Evolutionary conservation across 495 filamentous ascomycete species (phyloP), one percentile per base, ranked within the genome.

Genomic region (Talaromyces trachyspermus): DNA sequence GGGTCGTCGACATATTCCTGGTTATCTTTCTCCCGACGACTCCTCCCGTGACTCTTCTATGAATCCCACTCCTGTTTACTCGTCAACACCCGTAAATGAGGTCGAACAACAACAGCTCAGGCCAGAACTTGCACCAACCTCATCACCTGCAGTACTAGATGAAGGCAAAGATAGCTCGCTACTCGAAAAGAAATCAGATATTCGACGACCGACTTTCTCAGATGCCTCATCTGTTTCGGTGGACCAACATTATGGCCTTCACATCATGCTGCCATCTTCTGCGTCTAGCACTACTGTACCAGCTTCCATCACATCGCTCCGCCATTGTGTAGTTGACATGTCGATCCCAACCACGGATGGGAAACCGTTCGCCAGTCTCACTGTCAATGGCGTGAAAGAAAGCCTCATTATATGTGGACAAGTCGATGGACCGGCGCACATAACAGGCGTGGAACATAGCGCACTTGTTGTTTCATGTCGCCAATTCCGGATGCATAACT

Each of bases 401-500:
- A 85, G 80, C 32, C 64, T 95, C 4, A 63, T 97, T 19, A 65
- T 95, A 17, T 86, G 85, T 35, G 88, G 88, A 2, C 76, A 79
- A 20, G 82, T 95, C 18, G 70, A 77, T 44, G 90, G 94, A 0
- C 77, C 94, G 2, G 78, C 80, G 4, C 90, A 96, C 56, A 72
- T 95, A 19, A 97, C 91, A 0, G 72, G 68, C 1, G 65, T 95
- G n/a, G 58, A 74, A 42, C 72, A 86, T 49, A 85, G 83, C 54
- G 79, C 86, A 24, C 61, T 99, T 15, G 79, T 95, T 8, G 77
- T 94, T 1, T 70, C 78, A 3, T 84, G 84, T 40, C 75, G 85
- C 12, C 94, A 99, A 59, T 83, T 95, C 55, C 77, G 94, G 14
- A 89, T 99, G 72, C 94, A 99, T 53, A 80, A 89, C 45, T 92